These are phyloP conservation scores for Fraxinus baroniana DNA, from an alignment of 305 asterid species.

Conservation along the genomic window DNA sequence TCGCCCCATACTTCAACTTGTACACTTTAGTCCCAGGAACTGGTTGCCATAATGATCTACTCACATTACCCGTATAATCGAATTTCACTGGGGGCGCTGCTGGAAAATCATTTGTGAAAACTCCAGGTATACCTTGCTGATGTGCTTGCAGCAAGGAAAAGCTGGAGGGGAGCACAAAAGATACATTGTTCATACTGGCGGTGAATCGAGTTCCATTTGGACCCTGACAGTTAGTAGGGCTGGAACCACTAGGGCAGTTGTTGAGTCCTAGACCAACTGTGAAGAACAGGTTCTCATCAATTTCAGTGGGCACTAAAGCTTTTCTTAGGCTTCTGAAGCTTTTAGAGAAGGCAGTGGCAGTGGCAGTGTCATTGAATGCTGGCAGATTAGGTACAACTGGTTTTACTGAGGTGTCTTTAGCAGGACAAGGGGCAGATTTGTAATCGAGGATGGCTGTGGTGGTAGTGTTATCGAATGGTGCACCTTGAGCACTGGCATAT, in stretches of 20 bases:
- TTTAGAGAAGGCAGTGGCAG: conserved; percentile 67
- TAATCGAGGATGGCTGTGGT: conserved; percentile 80
- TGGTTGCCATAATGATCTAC: conserved; percentile 72
- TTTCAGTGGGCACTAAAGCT: conserved; percentile 55
- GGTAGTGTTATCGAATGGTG: conserved; percentile 79
- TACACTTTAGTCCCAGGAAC: conserved; percentile 52
- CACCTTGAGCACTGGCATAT: conserved; percentile 78
- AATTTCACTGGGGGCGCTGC: conserved; percentile 58
- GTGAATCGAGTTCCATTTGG: conserved; percentile 81
- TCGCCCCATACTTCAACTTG: conserved; percentile 59
- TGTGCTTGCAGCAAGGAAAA: conserved; percentile 76
- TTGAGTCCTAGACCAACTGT: conserved; percentile 74
- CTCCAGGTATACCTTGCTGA: conserved; percentile 67
- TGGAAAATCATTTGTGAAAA: conserved; percentile 75
- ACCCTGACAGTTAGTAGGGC: conserved; percentile 61
- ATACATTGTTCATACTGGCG: conserved; percentile 74
- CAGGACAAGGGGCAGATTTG: conserved; percentile 51
- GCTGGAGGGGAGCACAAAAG: conserved; percentile 66
- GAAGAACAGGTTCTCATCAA: conserved; percentile 62
- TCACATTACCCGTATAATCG: conserved; percentile 78
- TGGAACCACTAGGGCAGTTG: conserved; percentile 54
- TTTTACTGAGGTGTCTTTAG: conserved; percentile 36
- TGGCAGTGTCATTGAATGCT: conserved; percentile 72
- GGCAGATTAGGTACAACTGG: conserved; percentile 58
- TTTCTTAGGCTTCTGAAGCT: conserved; percentile 60